Conservation (phyloP, 2,329 filamentous ascomycete genomes). For the Arthrinium phaeospermum region DNA sequence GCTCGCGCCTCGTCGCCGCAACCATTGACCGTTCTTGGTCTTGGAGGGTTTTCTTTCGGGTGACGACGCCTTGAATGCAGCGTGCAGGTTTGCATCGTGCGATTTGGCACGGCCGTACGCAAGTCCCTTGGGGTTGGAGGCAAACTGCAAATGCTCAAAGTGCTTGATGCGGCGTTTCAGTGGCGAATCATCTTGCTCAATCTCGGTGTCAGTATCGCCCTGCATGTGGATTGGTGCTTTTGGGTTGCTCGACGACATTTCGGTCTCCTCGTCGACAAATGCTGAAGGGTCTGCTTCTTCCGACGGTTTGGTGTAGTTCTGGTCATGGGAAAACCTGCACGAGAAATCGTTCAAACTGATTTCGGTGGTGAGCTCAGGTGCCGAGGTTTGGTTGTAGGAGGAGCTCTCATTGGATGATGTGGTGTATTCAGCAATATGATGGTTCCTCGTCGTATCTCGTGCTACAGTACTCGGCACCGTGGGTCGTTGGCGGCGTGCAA, state of each 20-base stretch:
- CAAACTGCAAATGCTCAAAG: conserved; percentile 34
- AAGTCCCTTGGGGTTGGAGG: conserved; percentile 15
- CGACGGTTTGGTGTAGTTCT: background rate
- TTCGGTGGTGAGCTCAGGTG: conserved; percentile 35
- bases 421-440: background rate
- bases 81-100: conserved; percentile 20
- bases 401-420: background rate
- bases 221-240: background rate
- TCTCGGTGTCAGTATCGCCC: background rate
- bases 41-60: background rate
- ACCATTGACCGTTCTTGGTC: conserved; percentile 28
- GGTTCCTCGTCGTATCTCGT: background rate
- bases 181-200: conserved; percentile 30
- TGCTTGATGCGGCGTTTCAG: conserved; percentile 36
- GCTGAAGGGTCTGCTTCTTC: conserved; percentile 14
- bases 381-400: conserved; percentile 27
- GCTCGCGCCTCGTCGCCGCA: conserved; percentile 32
- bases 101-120: conserved; percentile 22
- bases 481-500: conserved; percentile 12
- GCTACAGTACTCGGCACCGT: background rate
- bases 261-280: background rate
- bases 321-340: conserved; percentile 24
- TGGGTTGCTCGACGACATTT: background rate
- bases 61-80: conserved; percentile 10
- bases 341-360: conserved; percentile 37